Evolutionary conservation across 371 early-diverging fungal genomes (phyloP), one percentile per base, ranked within the genome.

Genomic region (Lichtheimia corymbifera): DNA sequence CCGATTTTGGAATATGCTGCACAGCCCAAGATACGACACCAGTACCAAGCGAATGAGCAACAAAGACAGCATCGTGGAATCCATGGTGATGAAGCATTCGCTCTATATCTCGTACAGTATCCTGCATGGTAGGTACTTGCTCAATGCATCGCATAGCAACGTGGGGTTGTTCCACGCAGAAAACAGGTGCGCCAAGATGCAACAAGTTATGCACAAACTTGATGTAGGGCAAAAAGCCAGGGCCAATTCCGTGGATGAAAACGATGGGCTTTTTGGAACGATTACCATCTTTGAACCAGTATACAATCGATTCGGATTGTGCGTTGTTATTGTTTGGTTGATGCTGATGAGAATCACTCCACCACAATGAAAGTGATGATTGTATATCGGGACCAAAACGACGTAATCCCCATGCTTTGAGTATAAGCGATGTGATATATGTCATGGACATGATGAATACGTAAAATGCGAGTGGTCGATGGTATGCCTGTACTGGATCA

Each of bases 241-340:
- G 78, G 4, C 87, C 88, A 40, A 91, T 83, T n/a, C 91, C 91
- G 61, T 89, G 89, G 14, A 89, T 82, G 65, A 89, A 89, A 3
- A 88, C 83, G 35, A 90, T 69, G 0, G 91, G 89, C 22, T 77
- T 74, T 52, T 79, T 72, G 58, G 74, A 74, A 15, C 78, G 72
- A 41, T 77, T 61, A 44, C 75, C 69, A 53, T 71, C 76, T 52
- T 58, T 76, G 47, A 72, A 77, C 83, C 83, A 84, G 60, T 87
- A 86, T 2, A 83, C 74, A 3, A 87, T 64, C 20, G 63, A 62
- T 27, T 63, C 2, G 56, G 15, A 35, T 25, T 40, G 13, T 41
- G 9, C 41, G 24, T 9, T 28, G 13, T 13, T 30, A 14, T 24
- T 2, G 18, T 15, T 20, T 40, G 49, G 56, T 5, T 49, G 20